phyloP scores from a whole-genome alignment of 768 basidiomycete species.

The Rubroboletus pulcherrimus region DNA sequence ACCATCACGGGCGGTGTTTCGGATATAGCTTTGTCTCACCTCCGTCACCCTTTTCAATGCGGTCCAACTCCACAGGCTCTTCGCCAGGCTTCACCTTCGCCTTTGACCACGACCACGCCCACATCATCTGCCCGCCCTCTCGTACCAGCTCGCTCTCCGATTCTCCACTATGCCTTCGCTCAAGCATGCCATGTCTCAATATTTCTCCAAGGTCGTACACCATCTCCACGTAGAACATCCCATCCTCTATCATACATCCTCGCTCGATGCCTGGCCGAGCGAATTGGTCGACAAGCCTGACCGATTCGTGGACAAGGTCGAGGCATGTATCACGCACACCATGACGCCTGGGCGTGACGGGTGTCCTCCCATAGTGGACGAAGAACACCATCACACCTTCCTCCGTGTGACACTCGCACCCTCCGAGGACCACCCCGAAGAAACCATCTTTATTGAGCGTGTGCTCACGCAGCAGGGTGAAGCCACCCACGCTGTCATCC shows the following conservation, averaged over 20 bases:
- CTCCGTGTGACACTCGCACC: conserved; percentile 8
- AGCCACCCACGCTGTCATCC: conserved; percentile 5
- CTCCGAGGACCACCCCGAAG: background rate
- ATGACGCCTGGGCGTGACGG: background rate
- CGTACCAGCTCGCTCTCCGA: background rate
- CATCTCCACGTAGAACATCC: background rate
- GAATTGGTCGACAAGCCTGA: background rate
- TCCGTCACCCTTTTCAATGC: background rate
- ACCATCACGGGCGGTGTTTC: background rate
- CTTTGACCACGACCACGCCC: background rate
- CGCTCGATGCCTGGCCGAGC: conserved; percentile 11
- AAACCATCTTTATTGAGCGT: conserved; percentile 10
- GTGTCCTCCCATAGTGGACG: background rate
- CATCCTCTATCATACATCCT: conserved; percentile 5
- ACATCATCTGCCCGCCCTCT: background rate
- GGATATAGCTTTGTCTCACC: background rate
- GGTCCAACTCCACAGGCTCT: no score
- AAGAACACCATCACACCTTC: conserved; percentile 6
- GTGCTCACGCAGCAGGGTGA: background rate
- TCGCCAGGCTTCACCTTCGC: no score
- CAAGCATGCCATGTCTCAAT: background rate
- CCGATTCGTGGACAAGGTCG: conserved; percentile 8
- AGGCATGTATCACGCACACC: conserved; percentile 7
- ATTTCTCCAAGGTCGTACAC: conserved; percentile 10
- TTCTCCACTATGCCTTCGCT: background rate